These are phyloP conservation scores for Oropetium thomaeum DNA, from an alignment of 176 grass and related monocot genomes.

Conservation along the genomic window DNA sequence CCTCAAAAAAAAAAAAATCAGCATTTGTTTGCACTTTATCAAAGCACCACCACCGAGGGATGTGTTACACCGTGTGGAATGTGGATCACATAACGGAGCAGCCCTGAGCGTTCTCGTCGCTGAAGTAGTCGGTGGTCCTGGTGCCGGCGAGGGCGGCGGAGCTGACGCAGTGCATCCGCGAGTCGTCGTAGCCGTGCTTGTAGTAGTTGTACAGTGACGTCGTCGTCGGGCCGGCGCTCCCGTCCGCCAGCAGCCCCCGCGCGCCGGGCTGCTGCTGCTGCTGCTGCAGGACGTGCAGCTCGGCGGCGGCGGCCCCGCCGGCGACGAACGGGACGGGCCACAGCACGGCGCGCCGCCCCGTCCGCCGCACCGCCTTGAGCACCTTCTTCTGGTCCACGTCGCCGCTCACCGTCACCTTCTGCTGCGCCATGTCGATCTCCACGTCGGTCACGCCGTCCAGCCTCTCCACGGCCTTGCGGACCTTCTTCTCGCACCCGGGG, in stretches of 20 bases:
- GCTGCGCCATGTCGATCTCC: slow-evolving; percentile 83
- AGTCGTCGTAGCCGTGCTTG: slow-evolving; percentile 87
- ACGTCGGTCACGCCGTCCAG: slow-evolving; percentile 65
- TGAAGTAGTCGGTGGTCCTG: slow-evolving; percentile 64
- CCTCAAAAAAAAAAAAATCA: too few species aligned
- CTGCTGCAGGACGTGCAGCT: slow-evolving; percentile 26
- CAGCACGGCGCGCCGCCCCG: slow-evolving; percentile 75
- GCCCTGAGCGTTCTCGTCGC: slow-evolving; percentile 76
- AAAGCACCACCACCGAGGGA: background rate
- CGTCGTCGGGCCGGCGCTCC: slow-evolving; percentile 27
- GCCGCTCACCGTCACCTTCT: slow-evolving; percentile 90
- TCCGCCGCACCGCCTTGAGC: slow-evolving; percentile 71
- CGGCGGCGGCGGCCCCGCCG: slow-evolving; percentile 6
- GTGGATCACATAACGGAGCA: slow-evolving; percentile 67
- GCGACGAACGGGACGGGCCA: slow-evolving; percentile 61
- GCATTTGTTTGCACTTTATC: background rate
- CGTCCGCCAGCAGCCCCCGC: background rate
- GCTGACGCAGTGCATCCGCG: slow-evolving; percentile 48
- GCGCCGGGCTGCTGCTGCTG: slow-evolving; percentile 42
- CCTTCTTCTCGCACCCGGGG: slow-evolving; percentile 82
- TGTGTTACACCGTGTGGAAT: background rate
- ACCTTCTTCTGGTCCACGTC: slow-evolving; percentile 87
- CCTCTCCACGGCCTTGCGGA: slow-evolving; percentile 65
- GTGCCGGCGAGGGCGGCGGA: slow-evolving; percentile 39
- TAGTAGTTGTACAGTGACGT: slow-evolving; percentile 86